Evolutionary conservation across 371 early-diverging fungal genomes (phyloP).

Genomic region (Saksenaea oblongispora): DNA sequence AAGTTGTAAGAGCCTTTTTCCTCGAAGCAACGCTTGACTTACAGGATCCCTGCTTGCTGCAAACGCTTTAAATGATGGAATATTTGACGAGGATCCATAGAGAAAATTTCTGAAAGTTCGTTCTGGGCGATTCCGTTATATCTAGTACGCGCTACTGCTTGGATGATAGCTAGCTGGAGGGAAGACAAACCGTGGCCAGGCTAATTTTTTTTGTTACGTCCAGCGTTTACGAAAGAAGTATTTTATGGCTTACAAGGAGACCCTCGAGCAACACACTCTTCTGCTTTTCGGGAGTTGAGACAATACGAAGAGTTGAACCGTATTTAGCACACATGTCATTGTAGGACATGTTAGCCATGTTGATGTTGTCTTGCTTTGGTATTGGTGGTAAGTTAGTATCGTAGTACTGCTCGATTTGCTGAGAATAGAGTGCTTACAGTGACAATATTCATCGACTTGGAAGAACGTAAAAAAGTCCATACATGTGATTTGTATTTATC

Average conservation of each 20-base stretch:
- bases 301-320: not conserved
- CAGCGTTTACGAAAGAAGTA: not conserved
- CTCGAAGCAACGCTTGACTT: not conserved
- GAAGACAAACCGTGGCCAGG: not conserved
- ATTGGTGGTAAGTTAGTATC: not conserved
- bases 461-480: not conserved
- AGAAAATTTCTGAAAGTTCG: not conserved
- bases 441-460: not conserved
- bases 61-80: conserved; percentile 7
- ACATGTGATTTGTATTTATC: not conserved
- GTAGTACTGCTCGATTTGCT: not conserved
- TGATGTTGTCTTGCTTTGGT: not conserved
- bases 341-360: not conserved
- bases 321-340: not conserved
- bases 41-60: not conserved
- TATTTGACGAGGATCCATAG: not conserved
- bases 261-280: not conserved
- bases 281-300: not conserved
- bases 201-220: not conserved
- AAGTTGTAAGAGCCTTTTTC: not conserved
- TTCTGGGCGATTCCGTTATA: not conserved
- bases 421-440: not conserved
- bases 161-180: not conserved
- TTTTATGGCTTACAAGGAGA: not conserved
- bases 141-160: not conserved